Conservation (phyloP, 202 grass and related monocot genomes). For the Carex sylvatica region DNA sequence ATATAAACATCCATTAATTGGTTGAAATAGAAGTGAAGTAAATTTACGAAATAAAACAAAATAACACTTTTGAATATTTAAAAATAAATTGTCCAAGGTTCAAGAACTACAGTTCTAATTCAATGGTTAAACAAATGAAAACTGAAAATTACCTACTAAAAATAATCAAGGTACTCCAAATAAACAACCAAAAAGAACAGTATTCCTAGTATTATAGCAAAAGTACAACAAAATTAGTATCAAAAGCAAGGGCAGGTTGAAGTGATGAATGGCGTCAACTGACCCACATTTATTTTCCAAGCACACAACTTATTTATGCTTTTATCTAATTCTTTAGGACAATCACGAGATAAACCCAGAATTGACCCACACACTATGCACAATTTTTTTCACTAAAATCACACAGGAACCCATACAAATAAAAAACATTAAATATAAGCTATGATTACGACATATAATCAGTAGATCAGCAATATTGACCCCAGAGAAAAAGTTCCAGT, state of each 20-base stretch:
- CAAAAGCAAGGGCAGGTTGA: neutral
- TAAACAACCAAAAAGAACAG: neutral
- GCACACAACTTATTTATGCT: neutral
- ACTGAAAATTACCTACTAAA: neutral
- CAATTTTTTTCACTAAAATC: neutral
- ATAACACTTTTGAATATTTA: neutral
- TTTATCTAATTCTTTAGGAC: neutral
- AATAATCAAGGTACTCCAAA: neutral
- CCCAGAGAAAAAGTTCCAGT: neutral
- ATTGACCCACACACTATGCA: neutral
- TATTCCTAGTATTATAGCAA: neutral
- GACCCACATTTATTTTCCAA: neutral
- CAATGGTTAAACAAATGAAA: neutral
- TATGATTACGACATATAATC: neutral
- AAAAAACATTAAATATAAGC: neutral
- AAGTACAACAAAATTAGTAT: neutral
- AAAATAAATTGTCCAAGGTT: neutral
- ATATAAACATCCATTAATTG: constrained; percentile 24
- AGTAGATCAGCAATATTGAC: neutral
- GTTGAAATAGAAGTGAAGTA: constrained; percentile 10
- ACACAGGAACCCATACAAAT: neutral
- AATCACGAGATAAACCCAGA: neutral
- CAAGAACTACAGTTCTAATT: neutral
- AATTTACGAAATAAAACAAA: neutral
- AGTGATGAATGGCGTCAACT: neutral